Percentiles rank a stretch among this genome's conserved stretches.
phyloP scores from a whole-genome alignment of 768 basidiomycete genomes.

The Tephrocybe sp. region DNA sequence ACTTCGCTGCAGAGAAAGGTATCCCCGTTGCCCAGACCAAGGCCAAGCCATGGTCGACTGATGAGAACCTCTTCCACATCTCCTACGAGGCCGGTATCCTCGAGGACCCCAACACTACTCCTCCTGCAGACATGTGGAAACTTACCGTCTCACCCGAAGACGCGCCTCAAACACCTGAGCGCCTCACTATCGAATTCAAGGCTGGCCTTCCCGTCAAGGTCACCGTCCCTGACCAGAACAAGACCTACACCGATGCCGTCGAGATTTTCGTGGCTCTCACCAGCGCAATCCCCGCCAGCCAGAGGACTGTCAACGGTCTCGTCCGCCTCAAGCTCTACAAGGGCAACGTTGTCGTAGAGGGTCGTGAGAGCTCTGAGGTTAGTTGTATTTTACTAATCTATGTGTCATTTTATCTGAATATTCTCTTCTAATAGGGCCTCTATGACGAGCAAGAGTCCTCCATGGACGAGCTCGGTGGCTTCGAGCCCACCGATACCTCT shows the following conservation, averaged over 20 bases:
- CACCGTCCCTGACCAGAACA: constrained; percentile 47
- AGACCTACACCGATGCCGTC: constrained; percentile 84
- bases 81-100: constrained; percentile 99
- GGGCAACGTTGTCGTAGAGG: constrained; percentile 93
- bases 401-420: constrained; percentile 1
- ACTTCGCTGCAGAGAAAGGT: constrained; percentile 80
- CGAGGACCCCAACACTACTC: constrained; percentile 93
- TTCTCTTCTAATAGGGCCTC: constrained; percentile 54
- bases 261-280: constrained; percentile 91
- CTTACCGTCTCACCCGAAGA: constrained; percentile 81
- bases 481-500: constrained; percentile 92
- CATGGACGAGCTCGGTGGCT: constrained; percentile 99
- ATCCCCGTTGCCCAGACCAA: constrained; percentile 95
- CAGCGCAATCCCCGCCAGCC: constrained; percentile 87
- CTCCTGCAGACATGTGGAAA: constrained; percentile 99
- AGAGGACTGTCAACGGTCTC: constrained; percentile 93
- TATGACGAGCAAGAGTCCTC: constrained; percentile 95
- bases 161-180: constrained; percentile 77
- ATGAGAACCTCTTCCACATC: constrained; percentile 99
- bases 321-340: constrained; percentile 92
- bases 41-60: constrained; percentile 98
- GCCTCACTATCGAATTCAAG: constrained; percentile 82
- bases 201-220: constrained; percentile 87
- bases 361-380: constrained; percentile 84
- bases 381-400: constrained; percentile 16